Evolutionary conservation across 192 early-diverging fungal species (phyloP).

Genomic region (Coemansia sp.): DNA sequence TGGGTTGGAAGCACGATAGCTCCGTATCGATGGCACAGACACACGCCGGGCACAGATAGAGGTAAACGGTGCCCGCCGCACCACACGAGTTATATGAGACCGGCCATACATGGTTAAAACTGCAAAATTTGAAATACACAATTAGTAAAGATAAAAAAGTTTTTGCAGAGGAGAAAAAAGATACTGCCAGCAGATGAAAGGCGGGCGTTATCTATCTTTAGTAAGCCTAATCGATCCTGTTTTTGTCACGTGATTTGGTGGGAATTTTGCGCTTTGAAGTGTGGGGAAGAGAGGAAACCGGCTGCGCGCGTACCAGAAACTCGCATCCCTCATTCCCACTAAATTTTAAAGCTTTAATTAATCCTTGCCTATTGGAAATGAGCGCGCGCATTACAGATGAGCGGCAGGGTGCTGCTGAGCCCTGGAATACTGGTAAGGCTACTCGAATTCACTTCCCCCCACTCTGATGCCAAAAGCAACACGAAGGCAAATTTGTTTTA

Average conservation of each 20-base stretch:
- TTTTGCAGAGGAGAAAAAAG: not conserved
- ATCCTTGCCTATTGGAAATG: slow-evolving; percentile 4
- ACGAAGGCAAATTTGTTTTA: not conserved
- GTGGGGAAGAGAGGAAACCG: not conserved
- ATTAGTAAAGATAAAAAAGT: slow-evolving; percentile 2
- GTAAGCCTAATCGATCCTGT: not conserved
- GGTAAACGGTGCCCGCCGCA: not conserved
- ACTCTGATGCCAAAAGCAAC: not conserved
- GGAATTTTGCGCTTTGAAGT: not conserved
- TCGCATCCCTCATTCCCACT: not conserved
- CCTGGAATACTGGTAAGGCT: slow-evolving; percentile 25
- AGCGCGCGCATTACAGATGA: slow-evolving; percentile 17
- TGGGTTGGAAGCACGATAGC: not conserved
- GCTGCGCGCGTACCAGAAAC: not conserved
- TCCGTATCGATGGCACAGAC: not conserved
- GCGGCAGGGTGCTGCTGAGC: slow-evolving; percentile 10
- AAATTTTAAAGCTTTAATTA: not conserved
- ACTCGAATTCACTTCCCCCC: not conserved
- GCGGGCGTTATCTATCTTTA: not conserved
- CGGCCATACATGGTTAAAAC: not conserved
- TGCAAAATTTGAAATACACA: not conserved
- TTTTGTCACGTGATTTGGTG: not conserved
- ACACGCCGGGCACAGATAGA: not conserved
- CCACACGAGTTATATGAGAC: not conserved
- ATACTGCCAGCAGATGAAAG: not conserved